Evolutionary conservation across 1,284 basidiomycete genomes (phyloP).

Genomic region (Leccinum pachyderme): DNA sequence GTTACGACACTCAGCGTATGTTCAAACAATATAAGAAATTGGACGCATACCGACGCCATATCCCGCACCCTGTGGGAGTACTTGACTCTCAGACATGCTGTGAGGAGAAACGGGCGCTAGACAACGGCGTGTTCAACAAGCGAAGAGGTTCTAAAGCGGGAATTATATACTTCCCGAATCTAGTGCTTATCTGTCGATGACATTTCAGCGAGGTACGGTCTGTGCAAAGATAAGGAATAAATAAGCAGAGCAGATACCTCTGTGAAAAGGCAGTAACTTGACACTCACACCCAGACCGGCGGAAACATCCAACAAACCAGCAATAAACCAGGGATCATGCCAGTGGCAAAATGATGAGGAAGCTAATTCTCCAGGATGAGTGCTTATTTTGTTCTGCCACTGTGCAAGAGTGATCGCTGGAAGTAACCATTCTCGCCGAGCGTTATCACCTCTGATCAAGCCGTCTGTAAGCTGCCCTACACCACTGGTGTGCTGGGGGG

Average conservation of each 20-base stretch:
- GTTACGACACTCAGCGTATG: background rate
- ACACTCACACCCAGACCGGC: background rate
- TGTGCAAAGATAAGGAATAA: conserved; percentile 20
- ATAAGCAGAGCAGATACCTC: background rate
- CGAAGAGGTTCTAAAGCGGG: background rate
- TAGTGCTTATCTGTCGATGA: conserved; percentile 19
- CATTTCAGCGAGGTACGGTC: background rate
- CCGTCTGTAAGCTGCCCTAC: background rate
- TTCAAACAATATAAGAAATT: background rate
- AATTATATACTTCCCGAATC: conserved; percentile 10
- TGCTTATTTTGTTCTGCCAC: background rate
- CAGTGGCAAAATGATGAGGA: background rate
- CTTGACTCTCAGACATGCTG: conserved; percentile 30
- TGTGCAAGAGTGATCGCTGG: background rate
- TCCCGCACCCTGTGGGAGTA: conserved; percentile 67
- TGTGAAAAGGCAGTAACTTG: background rate
- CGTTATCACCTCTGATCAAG: background rate
- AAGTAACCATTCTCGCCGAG: background rate
- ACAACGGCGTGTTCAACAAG: conserved; percentile 2
- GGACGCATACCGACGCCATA: conserved; percentile 75
- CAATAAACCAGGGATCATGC: background rate
- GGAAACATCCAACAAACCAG: background rate
- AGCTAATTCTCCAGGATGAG: too few relatives aligned
- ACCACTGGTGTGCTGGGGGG: background rate
- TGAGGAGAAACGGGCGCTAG: background rate